Conservation (phyloP, 2,329 filamentous ascomycete species). For the Scorias spongiosa region DNA sequence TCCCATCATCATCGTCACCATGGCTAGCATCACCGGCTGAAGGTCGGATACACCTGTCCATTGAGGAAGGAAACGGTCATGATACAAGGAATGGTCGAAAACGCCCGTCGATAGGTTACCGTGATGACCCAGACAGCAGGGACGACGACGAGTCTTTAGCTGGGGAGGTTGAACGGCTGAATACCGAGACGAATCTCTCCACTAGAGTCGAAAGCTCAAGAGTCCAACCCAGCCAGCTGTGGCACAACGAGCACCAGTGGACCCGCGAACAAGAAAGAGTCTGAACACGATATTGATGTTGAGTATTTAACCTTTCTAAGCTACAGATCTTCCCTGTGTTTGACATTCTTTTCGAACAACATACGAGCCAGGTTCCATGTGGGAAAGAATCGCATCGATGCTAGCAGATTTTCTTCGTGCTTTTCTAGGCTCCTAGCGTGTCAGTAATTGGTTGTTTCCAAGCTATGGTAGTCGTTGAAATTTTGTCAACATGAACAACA, state of each 20-base stretch:
- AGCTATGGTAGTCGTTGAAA: too few species aligned
- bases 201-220: constrained; percentile 14
- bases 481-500: too few species aligned
- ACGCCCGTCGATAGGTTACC: constrained; percentile 11
- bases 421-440: too few species aligned
- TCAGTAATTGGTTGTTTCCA: too few species aligned
- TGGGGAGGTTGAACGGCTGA: constrained; percentile 14
- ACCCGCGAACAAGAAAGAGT: not conserved
- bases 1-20: constrained; percentile 11
- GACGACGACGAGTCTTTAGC: constrained; percentile 14
- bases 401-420: too few species aligned
- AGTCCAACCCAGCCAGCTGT: constrained; percentile 1
- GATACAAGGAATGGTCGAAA: constrained; percentile 2
- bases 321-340: too few species aligned
- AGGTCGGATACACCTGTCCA: constrained; percentile 9
- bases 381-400: too few species aligned
- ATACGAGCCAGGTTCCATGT: too few species aligned
- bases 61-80: constrained; percentile 3
- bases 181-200: constrained; percentile 17
- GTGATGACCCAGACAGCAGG: constrained; percentile 10
- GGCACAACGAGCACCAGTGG: constrained; percentile 3
- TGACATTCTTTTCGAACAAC: too few species aligned
- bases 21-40: constrained; percentile 14
- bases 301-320: too few species aligned
- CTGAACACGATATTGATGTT: not conserved